These are phyloP conservation scores for Chrysanthemum seticuspe DNA, from an alignment of 129 eudicot genomes.

Conservation along the genomic window DNA sequence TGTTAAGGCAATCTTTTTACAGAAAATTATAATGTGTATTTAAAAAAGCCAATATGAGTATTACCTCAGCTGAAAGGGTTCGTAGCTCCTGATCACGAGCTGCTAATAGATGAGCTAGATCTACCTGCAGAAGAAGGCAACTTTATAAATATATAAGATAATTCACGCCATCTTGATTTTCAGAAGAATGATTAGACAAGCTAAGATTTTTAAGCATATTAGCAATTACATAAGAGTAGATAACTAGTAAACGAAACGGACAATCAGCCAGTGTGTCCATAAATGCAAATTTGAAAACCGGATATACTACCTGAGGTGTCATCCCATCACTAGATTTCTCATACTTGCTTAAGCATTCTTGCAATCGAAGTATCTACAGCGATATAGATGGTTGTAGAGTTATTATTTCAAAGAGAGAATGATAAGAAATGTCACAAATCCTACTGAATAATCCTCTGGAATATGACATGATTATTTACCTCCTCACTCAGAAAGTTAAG, in stretches of 20 bases:
- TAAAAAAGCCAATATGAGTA: not conserved
- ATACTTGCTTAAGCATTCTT: slow-evolving; percentile 94
- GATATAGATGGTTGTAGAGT: not conserved
- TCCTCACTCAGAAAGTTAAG: slow-evolving; percentile 96
- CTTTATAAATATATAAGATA: not conserved
- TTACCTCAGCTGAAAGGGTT: slow-evolving; percentile 99
- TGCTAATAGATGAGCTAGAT: slow-evolving; percentile 96
- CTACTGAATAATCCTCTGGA: not conserved
- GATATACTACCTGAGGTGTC: slow-evolving; percentile 84
- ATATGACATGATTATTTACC: slow-evolving; percentile 43
- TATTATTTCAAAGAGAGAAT: not conserved
- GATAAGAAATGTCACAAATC: not conserved
- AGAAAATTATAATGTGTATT: too few species aligned
- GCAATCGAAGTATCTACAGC: slow-evolving; percentile 81
- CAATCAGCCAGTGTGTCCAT: not conserved
- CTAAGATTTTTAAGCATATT: not conserved
- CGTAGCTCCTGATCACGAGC: slow-evolving; percentile 97
- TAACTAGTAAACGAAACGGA: not conserved
- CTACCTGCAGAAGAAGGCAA: slow-evolving; percentile 57
- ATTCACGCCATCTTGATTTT: not conserved
- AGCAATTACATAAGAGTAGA: not conserved
- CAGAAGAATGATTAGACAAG: not conserved
- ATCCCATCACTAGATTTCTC: slow-evolving; percentile 78
- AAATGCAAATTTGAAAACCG: not conserved
- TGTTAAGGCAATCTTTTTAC: too few species aligned